A percentile compares a stretch with the other conserved stretches of the same genome.
phyloP scores from a whole-genome alignment of 805 yeast species.

The Saccharomyces kudriavzevii region DNA sequence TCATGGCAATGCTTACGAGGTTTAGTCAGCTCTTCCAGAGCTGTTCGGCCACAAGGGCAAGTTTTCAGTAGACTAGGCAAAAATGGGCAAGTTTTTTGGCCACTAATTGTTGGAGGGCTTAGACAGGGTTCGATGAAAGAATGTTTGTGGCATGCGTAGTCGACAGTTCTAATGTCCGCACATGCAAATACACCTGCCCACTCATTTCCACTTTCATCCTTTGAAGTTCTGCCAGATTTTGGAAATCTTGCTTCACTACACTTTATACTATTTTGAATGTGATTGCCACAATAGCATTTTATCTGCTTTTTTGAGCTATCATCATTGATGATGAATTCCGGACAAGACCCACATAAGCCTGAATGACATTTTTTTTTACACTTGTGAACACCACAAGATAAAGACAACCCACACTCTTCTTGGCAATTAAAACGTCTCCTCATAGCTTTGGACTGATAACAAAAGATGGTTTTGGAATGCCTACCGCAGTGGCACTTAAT shows the following conservation, averaged over 20 bases:
- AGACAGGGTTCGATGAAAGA: slow-evolving; percentile 48
- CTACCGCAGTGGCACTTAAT: slow-evolving; percentile 71
- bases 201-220: slow-evolving; percentile 20
- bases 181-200: slow-evolving; percentile 53
- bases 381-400: slow-evolving; percentile 67
- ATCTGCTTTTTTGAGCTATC: slow-evolving; percentile 19
- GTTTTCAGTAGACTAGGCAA: slow-evolving; percentile 52
- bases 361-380: slow-evolving; percentile 61
- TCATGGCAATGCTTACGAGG: slow-evolving; percentile 59
- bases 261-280: slow-evolving; percentile 31
- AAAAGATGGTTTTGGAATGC: slow-evolving; percentile 59
- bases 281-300: slow-evolving; percentile 71
- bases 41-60: slow-evolving; percentile 75
- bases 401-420: slow-evolving; percentile 46
- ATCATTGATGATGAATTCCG: slow-evolving; percentile 30
- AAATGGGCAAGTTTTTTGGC: slow-evolving; percentile 44
- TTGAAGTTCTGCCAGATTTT: slow-evolving; percentile 27
- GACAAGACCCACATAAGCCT: slow-evolving; percentile 79
- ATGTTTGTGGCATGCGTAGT: slow-evolving; percentile 53
- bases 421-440: slow-evolving; percentile 45
- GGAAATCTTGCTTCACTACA: slow-evolving; percentile 38
- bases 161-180: slow-evolving; percentile 35
- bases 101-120: slow-evolving; percentile 23
- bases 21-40: slow-evolving; percentile 33
- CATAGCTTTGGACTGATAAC: slow-evolving; percentile 45